phyloP scores from a whole-genome alignment of 2,329 filamentous ascomycete species.

The Trichophyton mentagrophytes region DNA sequence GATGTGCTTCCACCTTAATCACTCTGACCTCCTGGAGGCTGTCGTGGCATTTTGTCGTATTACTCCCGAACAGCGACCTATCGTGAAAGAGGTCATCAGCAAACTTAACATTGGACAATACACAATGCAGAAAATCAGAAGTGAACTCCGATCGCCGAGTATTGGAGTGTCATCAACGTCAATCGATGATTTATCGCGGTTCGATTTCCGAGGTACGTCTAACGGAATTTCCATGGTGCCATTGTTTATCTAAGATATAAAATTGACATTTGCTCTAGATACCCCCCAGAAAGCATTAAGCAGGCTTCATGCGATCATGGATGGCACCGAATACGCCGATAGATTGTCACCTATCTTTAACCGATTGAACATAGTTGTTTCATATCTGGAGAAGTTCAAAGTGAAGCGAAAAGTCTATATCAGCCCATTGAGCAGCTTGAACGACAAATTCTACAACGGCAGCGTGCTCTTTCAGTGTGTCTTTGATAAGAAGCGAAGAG shows the following conservation, averaged over 20 bases:
- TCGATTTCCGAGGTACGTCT: conserved; percentile 68
- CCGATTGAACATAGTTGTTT: conserved; percentile 65
- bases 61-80: conserved; percentile 51
- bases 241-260: conserved; percentile 16
- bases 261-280: conserved; percentile 43
- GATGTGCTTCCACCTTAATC: conserved; percentile 84
- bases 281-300: conserved; percentile 61
- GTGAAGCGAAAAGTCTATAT: conserved; percentile 70
- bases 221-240: background rate
- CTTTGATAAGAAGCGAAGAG: conserved; percentile 65
- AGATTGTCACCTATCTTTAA: conserved; percentile 48
- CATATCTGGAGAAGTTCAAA: conserved; percentile 62
- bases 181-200: conserved; percentile 76
- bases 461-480: conserved; percentile 84
- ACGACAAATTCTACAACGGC: conserved; percentile 78
- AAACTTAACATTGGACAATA: conserved; percentile 71
- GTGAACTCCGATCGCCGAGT: conserved; percentile 65
- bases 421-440: conserved; percentile 72
- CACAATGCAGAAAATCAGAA: conserved; percentile 71
- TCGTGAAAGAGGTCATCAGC: conserved; percentile 71
- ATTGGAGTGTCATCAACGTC: conserved; percentile 79
- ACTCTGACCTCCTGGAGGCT: conserved; percentile 70
- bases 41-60: conserved; percentile 89
- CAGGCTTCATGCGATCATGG: conserved; percentile 44
- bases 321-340: conserved; percentile 41